Evolutionary conservation across 768 basidiomycete genomes (phyloP), one percentile per base, ranked within the genome.

Genomic region (Lactarius evosmus): DNA sequence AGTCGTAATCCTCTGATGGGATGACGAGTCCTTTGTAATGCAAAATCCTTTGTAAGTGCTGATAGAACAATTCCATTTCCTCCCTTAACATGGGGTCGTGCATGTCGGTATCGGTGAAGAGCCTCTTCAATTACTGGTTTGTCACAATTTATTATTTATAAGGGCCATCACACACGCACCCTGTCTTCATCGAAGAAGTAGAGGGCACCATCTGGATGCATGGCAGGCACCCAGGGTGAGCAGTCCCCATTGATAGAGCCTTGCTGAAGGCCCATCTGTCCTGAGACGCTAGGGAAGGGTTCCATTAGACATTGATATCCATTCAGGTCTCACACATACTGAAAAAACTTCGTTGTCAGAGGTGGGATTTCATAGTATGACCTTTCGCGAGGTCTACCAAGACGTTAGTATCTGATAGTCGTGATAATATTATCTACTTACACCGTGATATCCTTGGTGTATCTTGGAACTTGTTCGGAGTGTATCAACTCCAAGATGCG

Each of bases 71-170:
- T 2, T 74, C 72, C 5, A 84, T 72, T 41, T 78, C 76, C 0
- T 38, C 29, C 9, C 70, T 61, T 8, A 78, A 72, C 0, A 69
- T 72, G 0, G 52, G 12, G 22, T 85, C 76, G 36, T 75, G 79
- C 8, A 86, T 71, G 62, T 85, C 70, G 34, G 78, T 78, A 61
- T 87, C 85, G 0, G 85, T 85, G 32, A 80, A 81, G 0, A 82
- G 75, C 58, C 75, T 78, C 82, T 84, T 19, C 22, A 33, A 7
- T 38, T 12, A 17, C 22, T 17, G n/a, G 57, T n/a, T 29, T 17
- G 16, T 49, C 29, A 3, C 52, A 33, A 46, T 6, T 0, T 5
- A 51, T 25, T 33, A 60, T 40, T 12, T 8, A 29, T 5, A 14
- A 55, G 25, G 19, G 27, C 2, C 38, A 3, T 22, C 3, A 32